Evolutionary conservation across 345 rosid species (phyloP).

Genomic region (Eutrema japonicum): DNA sequence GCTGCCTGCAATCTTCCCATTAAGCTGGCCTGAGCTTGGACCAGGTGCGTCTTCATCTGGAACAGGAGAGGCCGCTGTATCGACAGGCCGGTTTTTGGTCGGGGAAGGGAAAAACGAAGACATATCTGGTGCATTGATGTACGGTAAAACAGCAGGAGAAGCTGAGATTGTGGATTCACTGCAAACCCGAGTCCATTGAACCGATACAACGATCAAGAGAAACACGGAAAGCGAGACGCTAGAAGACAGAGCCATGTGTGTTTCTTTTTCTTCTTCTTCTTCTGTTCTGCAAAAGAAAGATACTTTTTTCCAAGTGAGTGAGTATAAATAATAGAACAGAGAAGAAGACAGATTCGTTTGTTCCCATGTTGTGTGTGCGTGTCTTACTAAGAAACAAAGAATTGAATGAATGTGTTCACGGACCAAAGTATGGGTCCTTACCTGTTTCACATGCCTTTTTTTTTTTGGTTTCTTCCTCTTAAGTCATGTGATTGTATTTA

Average conservation of each 20-base stretch:
- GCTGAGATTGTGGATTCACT: conserved; percentile 54
- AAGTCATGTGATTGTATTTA: conserved; percentile 44
- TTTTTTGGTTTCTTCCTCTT: conserved; percentile 36
- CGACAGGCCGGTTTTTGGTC: conserved; percentile 35
- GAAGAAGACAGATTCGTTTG: conserved; percentile 37
- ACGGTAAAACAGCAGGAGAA: conserved; percentile 64
- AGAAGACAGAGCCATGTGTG: conserved; percentile 50
- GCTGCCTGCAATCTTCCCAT: conserved; percentile 55
- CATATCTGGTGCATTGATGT: conserved; percentile 56
- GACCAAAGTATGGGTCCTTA: conserved; percentile 40
- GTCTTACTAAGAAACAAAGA: conserved; percentile 43
- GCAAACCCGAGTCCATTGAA: conserved; percentile 31
- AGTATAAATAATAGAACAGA: conserved; percentile 38
- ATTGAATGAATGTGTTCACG: conserved; percentile 43
- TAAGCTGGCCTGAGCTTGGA: conserved; percentile 57
- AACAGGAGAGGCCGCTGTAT: conserved; percentile 50
- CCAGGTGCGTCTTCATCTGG: conserved; percentile 49
- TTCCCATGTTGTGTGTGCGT: conserved; percentile 43
- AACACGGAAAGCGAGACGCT: conserved; percentile 39
- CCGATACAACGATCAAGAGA: conserved; percentile 39
- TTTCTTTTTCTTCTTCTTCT: conserved; percentile 8
- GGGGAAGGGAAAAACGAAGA: conserved; percentile 76
- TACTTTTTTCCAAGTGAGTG: conserved; percentile 10
- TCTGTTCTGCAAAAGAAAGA: conserved; percentile 41
- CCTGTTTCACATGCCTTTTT: conserved; percentile 35